phyloP scores from a whole-genome alignment of 208 protist genomes.

The Naegleria fowleri region DNA sequence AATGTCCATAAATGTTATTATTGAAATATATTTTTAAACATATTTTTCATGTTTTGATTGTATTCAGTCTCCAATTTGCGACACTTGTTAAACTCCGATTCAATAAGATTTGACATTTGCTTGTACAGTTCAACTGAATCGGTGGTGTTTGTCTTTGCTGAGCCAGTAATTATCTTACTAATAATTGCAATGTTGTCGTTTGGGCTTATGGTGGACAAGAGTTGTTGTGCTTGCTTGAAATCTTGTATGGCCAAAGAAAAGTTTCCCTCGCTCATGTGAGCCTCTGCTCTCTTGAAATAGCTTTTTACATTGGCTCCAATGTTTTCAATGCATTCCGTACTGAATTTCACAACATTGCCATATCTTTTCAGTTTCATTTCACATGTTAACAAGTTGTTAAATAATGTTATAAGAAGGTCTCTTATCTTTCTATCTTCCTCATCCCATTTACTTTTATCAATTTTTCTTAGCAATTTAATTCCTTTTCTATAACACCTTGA shows the following conservation, averaged over 20 bases:
- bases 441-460: not conserved
- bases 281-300: not conserved
- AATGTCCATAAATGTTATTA: conserved; percentile 55
- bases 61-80: conserved; percentile 60
- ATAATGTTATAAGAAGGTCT: not conserved
- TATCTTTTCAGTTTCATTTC: not conserved
- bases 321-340: not conserved
- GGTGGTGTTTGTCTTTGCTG: not conserved
- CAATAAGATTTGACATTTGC: not conserved
- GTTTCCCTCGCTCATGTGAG: not conserved
- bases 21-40: conserved; percentile 48
- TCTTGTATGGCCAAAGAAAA: not conserved
- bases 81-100: conserved; percentile 56
- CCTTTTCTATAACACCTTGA: not conserved
- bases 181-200: not conserved
- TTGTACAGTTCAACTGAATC: not conserved
- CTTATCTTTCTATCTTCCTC: not conserved
- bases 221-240: not conserved
- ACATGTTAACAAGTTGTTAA: not conserved
- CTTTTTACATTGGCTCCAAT: not conserved
- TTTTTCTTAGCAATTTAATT: not conserved
- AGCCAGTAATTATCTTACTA: not conserved
- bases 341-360: not conserved
- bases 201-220: not conserved
- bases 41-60: conserved; percentile 27